Conservation (phyloP, 805 yeast genomes). For the Kuraishia molischiana region DNA sequence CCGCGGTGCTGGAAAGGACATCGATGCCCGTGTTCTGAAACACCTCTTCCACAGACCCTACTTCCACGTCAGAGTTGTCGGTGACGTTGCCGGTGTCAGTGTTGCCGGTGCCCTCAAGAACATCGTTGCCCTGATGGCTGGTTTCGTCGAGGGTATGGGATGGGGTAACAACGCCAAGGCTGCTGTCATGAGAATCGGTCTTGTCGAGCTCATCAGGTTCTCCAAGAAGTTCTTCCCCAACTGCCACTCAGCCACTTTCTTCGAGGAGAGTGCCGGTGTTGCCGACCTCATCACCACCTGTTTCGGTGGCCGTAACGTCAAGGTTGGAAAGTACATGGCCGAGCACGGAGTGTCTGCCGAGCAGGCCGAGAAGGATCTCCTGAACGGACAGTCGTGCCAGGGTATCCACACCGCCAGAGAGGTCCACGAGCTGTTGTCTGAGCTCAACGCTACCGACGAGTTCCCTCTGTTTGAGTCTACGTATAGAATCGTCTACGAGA, state of each 20-base stretch:
- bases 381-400: conserved; percentile 96
- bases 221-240: conserved; percentile 75
- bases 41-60: conserved; percentile 93
- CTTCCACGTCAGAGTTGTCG: conserved; percentile 90
- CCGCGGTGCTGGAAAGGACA: conserved; percentile 57
- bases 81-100: conserved; percentile 93
- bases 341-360: conserved; percentile 65
- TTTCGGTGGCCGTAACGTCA: conserved; percentile 94
- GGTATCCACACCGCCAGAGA: conserved; percentile 88
- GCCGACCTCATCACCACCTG: conserved; percentile 98
- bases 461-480: conserved; percentile 80
- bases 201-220: conserved; percentile 82
- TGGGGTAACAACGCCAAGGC: conserved; percentile 99
- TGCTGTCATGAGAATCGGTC: conserved; percentile 93
- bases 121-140: conserved; percentile 93
- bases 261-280: conserved; percentile 93
- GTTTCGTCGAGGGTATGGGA: conserved; percentile 93
- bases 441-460: conserved; percentile 43
- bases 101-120: conserved; percentile 96
- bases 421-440: conserved; percentile 73
- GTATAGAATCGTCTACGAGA: conserved; percentile 69
- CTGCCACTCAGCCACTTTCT: conserved; percentile 69
- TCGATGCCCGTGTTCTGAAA: conserved; percentile 63
- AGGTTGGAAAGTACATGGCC: conserved; percentile 83
- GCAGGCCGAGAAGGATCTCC: conserved; percentile 75